Evolutionary conservation across 306 rosid species (phyloP).

Genomic region (Luffa aegyptiaca): DNA sequence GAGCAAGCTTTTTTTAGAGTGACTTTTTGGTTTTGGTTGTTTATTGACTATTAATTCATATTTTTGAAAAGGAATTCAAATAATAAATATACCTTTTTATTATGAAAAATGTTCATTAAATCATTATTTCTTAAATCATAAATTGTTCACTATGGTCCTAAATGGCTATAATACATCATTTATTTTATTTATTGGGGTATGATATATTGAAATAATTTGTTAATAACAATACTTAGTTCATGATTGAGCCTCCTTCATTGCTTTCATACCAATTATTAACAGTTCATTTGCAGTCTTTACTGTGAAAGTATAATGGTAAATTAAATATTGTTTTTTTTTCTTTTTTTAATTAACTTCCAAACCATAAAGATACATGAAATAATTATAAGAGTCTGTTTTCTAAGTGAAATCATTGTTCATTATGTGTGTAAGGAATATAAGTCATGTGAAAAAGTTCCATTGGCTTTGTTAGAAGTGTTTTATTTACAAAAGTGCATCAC

Average conservation of each 20-base stretch:
- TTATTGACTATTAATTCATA: background rate
- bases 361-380: background rate
- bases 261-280: background rate
- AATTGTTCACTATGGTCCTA: background rate
- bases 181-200: background rate
- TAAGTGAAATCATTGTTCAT: background rate
- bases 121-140: background rate
- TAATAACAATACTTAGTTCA: background rate
- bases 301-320: background rate
- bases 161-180: background rate
- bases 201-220: constrained; percentile 2
- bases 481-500: background rate
- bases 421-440: background rate
- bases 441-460: background rate
- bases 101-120: background rate
- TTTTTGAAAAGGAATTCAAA: background rate
- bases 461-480: background rate
- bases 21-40: background rate
- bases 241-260: background rate
- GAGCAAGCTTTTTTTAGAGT: background rate
- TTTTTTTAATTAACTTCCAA: background rate
- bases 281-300: background rate
- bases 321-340: background rate
- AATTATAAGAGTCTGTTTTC: background rate
- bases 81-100: background rate